Conservation (phyloP, 306 rosid genomes). For the Comarum palustre region DNA sequence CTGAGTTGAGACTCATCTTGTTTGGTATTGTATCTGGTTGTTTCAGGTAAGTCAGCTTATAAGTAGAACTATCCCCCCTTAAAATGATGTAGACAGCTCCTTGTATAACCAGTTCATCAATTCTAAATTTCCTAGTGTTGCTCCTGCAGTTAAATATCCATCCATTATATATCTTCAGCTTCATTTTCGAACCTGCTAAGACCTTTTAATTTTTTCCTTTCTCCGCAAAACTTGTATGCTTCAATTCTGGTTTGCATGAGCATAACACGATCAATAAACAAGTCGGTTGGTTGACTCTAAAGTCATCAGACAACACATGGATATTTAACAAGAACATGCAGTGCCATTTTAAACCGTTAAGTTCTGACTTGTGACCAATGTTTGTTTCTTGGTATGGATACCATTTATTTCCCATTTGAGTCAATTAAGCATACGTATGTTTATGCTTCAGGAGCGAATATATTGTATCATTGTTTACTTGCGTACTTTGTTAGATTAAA, state of each 20-base stretch:
- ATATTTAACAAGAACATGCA: too few relatives aligned
- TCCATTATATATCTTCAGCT: not conserved
- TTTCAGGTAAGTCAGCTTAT: slow-evolving; percentile 23
- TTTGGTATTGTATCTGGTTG: slow-evolving; percentile 15
- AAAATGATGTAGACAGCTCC: not conserved
- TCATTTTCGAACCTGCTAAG: not conserved
- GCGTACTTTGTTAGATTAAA: too few relatives aligned
- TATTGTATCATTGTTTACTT: too few relatives aligned
- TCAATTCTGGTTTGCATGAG: not conserved
- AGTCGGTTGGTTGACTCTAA: too few relatives aligned
- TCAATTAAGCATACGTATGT: too few relatives aligned
- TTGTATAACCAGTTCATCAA: not conserved
- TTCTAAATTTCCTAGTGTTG: not conserved
- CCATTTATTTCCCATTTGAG: too few relatives aligned
- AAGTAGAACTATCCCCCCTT: not conserved
- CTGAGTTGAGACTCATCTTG: slow-evolving; percentile 17
- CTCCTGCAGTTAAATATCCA: not conserved
- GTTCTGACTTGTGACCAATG: too few relatives aligned
- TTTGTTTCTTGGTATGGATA: too few relatives aligned
- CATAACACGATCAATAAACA: not conserved
- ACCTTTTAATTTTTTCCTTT: not conserved
- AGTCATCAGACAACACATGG: too few relatives aligned
- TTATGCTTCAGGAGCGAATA: too few relatives aligned
- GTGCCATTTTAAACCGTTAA: too few relatives aligned
- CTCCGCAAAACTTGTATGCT: not conserved